Base-by-base conservation (phyloP, 768 basidiomycete genomes). In the Trametes cubensis region DNA sequence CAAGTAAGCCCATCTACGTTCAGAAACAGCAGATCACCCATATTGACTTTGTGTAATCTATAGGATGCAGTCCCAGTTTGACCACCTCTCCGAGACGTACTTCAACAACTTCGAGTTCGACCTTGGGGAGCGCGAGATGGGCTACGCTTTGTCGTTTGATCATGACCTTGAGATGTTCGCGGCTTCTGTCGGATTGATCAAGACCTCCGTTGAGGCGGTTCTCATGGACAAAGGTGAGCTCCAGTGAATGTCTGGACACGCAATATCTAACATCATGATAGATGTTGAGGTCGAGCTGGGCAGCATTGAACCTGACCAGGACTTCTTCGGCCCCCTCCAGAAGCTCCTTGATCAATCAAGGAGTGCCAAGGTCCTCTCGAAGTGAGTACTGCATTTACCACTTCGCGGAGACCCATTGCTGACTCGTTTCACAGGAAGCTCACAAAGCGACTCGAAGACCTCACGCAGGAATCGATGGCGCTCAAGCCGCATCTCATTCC, bases 111-210 rank as follows among this genome's bases (percentile, higher is more conserved):
- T 87, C 65, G 89, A 92, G n/a, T 83, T 87, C 54, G 97, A 98
- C 72, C 75, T 96, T 25, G 94, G 88, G 13, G 96, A 98, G 75
- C 84, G 90, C 23, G 94, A 97, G 73, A 79, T 96, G 30, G 92
- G 91, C 1, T 88, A 91, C 69, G 85, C 89, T 0, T 76, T 86
- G 25, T 84, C 89, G 13, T 87, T 96, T 65, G 96, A 99, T 70
- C 83, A 86, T 65, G 97, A 99, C 73, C 80, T 98, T 8, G 96
- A 99, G 72, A 90, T 92, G 74, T 95, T 98, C 73, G 85, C 92
- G 20, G 95, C 94, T 10, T 92, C 95, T 2, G 85, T 98, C 48
- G 93, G 93, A 2, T 83, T 96, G 62, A 87, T 91, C 42, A 93
- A 94, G 79, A 95, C 95, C 5, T 88, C 90, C 3, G 84, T 98